Evolutionary conservation across 768 basidiomycete genomes (phyloP), one percentile per base, ranked within the genome.

Genomic region (Hebeloma cylindrosporum): DNA sequence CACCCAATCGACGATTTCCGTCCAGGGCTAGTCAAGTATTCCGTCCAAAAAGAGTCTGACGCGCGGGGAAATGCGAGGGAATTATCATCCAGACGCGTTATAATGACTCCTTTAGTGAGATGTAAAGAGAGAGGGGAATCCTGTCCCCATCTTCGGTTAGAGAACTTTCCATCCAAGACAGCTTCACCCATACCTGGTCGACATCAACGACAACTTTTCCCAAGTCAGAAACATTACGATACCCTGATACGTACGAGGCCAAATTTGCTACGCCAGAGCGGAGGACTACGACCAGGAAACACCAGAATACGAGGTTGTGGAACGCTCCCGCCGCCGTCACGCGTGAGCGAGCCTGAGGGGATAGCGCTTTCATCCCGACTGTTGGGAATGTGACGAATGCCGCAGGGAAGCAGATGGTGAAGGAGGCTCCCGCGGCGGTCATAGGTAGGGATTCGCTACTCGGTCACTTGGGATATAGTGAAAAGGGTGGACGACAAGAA

Each of bases 271-370:
- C 42, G 2, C 68, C 65, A 11, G 65, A 27, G 45, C 65, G 65
- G n/a, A 70, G 58, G 10, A 70, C 40, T 5, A 64, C 51, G 2
- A 69, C 48, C 13, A 86, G 64, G 5, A 79, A 21, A 35, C 72
- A 59, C 69, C 75, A 85, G 28, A 83, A 69, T 4, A 82, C 45
- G 8, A 90, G 58, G 57, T 93, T 94, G 62, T 93, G 87, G 51
- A 82, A 86, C 13, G 88, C 81, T 2, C 91, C 91, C 1, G 85
- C 80, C 6, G 85, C 72, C 23, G 82, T 71, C 36, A 93, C 70
- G 11, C 84, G 77, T n/a, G 82, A 62, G 16, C 77, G 77, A 4
- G 73, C 69, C 20, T 54, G 69, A 29, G 62, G 68, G 23, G 53
- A 57, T 26, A 77, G 63, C n/a, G 47, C 65, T 7, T 71, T 70